These are phyloP conservation scores for Choiromyces venosus DNA, from an alignment of 495 filamentous ascomycete genomes.

Conservation along the genomic window DNA sequence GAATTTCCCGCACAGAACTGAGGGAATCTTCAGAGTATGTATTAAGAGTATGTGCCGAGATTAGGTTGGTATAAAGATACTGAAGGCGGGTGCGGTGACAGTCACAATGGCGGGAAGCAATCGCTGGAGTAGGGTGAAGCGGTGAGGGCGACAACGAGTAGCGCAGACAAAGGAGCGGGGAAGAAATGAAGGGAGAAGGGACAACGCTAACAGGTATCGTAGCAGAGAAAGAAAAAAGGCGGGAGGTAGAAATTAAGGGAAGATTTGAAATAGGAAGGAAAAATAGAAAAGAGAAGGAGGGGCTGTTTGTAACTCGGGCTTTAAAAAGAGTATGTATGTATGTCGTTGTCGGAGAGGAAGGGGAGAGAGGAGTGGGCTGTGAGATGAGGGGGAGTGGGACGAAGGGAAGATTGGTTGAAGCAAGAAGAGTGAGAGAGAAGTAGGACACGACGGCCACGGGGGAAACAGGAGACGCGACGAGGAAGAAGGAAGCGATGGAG, in stretches of 20 bases:
- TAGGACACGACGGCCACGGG: neutral
- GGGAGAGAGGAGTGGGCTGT: neutral
- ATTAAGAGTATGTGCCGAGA: slow-evolving; percentile 19
- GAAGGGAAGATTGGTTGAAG: neutral
- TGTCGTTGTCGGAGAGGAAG: neutral
- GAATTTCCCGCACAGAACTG: slow-evolving; percentile 27
- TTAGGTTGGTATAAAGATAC: slow-evolving; percentile 10
- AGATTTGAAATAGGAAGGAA: neutral
- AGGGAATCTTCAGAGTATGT: slow-evolving; percentile 18
- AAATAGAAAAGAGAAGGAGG: neutral
- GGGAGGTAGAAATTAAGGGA: neutral
- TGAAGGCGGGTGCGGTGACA: slow-evolving; percentile 13
- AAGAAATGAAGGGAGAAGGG: neutral
- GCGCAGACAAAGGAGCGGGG: neutral
- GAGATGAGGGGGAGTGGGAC: slow-evolving; percentile 3
- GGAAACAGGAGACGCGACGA: neutral
- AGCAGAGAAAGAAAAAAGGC: neutral
- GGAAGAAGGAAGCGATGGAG: neutral
- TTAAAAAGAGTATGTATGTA: neutral
- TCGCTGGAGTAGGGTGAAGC: neutral
- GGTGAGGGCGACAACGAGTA: slow-evolving; percentile 7
- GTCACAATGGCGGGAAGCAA: slow-evolving; percentile 25
- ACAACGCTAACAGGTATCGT: neutral
- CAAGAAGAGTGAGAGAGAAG: neutral
- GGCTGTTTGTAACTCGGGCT: neutral